These are phyloP conservation scores for Trichoderma polysporum DNA, from an alignment of 2,329 filamentous ascomycete genomes.

Conservation along the genomic window DNA sequence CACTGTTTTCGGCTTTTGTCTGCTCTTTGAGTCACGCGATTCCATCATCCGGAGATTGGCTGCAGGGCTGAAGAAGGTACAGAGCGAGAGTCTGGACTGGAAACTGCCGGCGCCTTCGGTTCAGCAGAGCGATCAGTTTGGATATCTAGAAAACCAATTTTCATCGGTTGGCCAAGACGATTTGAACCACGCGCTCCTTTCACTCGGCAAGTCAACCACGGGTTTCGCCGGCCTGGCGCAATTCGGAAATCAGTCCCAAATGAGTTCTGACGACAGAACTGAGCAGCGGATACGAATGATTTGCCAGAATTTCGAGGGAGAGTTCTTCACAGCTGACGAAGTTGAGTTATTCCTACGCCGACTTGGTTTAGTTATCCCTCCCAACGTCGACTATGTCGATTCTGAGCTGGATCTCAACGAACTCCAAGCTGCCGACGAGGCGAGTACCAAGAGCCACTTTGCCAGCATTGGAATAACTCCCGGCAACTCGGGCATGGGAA, in stretches of 20 bases:
- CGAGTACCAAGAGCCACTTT: constrained; percentile 2
- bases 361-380: constrained; percentile 62
- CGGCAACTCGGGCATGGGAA: background rate
- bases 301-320: constrained; percentile 64
- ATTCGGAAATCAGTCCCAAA: constrained; percentile 42
- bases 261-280: constrained; percentile 44
- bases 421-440: constrained; percentile 31
- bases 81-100: constrained; percentile 54
- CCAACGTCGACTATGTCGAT: constrained; percentile 58
- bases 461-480: background rate
- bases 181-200: background rate
- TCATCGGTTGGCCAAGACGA: constrained; percentile 4
- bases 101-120: constrained; percentile 63
- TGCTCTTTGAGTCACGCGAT: constrained; percentile 57
- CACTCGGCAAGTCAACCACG: constrained; percentile 27
- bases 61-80: constrained; percentile 33
- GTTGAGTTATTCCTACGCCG: constrained; percentile 70
- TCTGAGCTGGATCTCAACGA: constrained; percentile 52
- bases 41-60: constrained; percentile 45
- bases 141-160: constrained; percentile 44
- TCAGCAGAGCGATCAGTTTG: constrained; percentile 67
- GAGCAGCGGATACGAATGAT: constrained; percentile 51
- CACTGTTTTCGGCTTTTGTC: constrained; percentile 68
- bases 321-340: constrained; percentile 76
- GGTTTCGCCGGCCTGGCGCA: constrained; percentile 40